Evolutionary conservation across 1,284 basidiomycete species (phyloP), one percentile per base, ranked within the genome.

Genomic region (Neonothopanus nambi): DNA sequence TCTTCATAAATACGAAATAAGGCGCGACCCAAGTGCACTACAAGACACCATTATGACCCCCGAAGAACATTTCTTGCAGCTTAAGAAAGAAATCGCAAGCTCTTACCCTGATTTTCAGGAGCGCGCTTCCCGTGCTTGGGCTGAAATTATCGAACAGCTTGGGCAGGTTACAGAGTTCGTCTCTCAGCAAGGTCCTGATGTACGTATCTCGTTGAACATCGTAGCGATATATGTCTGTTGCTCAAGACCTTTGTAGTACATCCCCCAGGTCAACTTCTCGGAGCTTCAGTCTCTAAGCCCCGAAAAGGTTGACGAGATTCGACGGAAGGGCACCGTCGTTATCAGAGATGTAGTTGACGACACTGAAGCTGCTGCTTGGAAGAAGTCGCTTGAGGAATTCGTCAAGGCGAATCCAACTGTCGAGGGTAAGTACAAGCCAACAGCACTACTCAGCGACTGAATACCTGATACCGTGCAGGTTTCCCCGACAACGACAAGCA

Each of bases 281-380:
- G 79, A 85, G 41, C 66, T 88, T 20, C 63, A 71, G 3, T 77
- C 65, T 24, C 67, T 87, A 47, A 70, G 70, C 23, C 54, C 65
- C 0, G 77, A 80, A 28, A 70, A 80, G 44, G 57, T 84, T 5
- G 72, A 75, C 3, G 69, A 67, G 46, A 82, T 89, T 57, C 82
- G 75, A 59, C 70, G 77, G 42, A 74, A 74, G 53, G 86, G 86
- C 7, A 77, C 76, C 24, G 75, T 87, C 21, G 76, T 89, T n/a
- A 82, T 89, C 52, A 75, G 69, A 39, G 77, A 81, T 58, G 77
- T 88, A 2, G 83, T 89, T 1, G 76, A 82, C 39, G 74, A 80
- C 50, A 66, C 66, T 6, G 77, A 83, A 44, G 86, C 82, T 0
- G 58, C 71, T 15, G 67, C 61, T 15, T 89, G 85, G 85, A 85